phyloP scores from a whole-genome alignment of 805 yeast genomes.

The Wickerhamiella sergipiensis region DNA sequence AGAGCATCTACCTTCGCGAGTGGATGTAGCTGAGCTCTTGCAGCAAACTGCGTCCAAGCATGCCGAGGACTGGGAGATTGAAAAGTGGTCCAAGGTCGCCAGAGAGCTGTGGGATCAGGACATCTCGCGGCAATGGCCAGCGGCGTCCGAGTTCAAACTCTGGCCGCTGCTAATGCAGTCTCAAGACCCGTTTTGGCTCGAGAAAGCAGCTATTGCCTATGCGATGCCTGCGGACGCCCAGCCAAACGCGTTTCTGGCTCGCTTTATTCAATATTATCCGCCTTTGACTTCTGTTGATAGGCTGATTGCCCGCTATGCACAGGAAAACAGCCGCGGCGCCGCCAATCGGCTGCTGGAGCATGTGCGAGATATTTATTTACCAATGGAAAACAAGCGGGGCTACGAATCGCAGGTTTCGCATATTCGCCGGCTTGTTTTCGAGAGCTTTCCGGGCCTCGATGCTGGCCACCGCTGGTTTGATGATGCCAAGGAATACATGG shows the following conservation, averaged over 20 bases:
- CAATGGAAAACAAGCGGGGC: not conserved
- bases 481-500: not conserved
- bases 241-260: not conserved
- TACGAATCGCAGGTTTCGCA: not conserved
- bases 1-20: not conserved
- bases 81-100: not conserved
- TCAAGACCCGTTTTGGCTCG: not conserved
- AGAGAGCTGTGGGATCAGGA: not conserved
- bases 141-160: not conserved
- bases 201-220: not conserved
- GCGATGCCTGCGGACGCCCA: not conserved
- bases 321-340: not conserved
- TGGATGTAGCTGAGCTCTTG: not conserved
- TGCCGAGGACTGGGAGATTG: not conserved
- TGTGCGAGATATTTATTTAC: constrained; percentile 2
- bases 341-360: constrained; percentile 3
- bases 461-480: constrained; percentile 2
- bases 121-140: not conserved
- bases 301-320: not conserved
- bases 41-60: not conserved
- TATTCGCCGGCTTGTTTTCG: not conserved
- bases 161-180: not conserved
- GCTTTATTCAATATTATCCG: not conserved
- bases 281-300: not conserved
- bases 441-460: not conserved